Evolutionary conservation across 768 basidiomycete genomes (phyloP), one percentile per base, ranked within the genome.

Genomic region (Termitomyces sp.): DNA sequence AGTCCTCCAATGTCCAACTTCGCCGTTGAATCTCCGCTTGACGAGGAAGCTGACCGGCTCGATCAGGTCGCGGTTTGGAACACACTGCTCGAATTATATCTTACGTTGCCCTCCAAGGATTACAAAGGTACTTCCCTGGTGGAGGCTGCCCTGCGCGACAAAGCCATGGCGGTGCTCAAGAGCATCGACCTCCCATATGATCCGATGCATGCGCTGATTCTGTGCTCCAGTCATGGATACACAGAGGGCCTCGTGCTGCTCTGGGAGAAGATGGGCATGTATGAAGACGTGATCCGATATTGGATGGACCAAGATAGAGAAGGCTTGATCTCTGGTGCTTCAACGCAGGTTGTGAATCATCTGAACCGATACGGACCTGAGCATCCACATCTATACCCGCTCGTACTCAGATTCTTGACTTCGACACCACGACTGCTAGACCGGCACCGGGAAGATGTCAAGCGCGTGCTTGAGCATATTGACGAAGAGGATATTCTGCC

Each of bases 181-280:
- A 84, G 83, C 61, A 68, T 74, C 1, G 67, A 67, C 21, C 70
- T 87, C 7, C 92, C 92, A 0, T 93, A 91, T 65, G 96, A 99
- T 63, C 77, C 83, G 3, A 94, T 83, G 40, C 96, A 98, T 66
- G 97, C 95, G 3, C 75, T 98, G n/a, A 89, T 99, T 38, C 78
- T 99, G 1, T 98, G 96, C 71, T 93, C 94, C 6, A 91, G 85
- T 26, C 79, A 82, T 38, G 77, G 74, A 12, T 97, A 93, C 63
- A 93, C 86, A 0, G 80, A 82, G 0, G 97, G 97, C 1, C 79
- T 96, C 11, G 88, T 98, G 2, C 71, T 90, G 5, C 77, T 98
- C 2, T 98, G 94, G 91, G 97, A 97, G 72, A 84, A 81, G 58
- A 76, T 94, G 73, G 93, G 90, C 7, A 95, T 97, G 96, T 91